Conservation (phyloP, 805 yeast genomes). For the Spathaspora boniae region DNA sequence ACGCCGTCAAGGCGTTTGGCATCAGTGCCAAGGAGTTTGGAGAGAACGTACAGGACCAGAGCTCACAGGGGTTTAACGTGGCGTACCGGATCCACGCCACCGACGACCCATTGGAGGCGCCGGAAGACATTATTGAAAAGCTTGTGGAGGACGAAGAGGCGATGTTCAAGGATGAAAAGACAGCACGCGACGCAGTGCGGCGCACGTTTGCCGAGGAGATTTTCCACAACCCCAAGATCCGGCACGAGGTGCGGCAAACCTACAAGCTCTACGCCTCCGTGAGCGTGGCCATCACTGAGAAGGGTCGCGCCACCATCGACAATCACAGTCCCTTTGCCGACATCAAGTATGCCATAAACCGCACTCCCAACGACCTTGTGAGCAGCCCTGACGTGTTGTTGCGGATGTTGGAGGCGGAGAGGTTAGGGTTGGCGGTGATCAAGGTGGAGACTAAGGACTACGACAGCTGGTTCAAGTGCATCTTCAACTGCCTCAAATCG, state of each 20-base stretch:
- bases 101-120: conserved; percentile 60
- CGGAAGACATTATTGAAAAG: conserved; percentile 54
- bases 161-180: conserved; percentile 52
- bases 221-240: conserved; percentile 73
- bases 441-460: conserved; percentile 52
- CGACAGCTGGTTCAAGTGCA: conserved; percentile 39
- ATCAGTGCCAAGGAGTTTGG: conserved; percentile 78
- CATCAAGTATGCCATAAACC: conserved; percentile 84
- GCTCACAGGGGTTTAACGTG: conserved; percentile 43
- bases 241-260: conserved; percentile 64
- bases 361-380: conserved; percentile 71
- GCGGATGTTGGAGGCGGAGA: conserved; percentile 90
- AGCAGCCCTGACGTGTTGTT: conserved; percentile 76
- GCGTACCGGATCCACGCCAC: conserved; percentile 64
- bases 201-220: conserved; percentile 77
- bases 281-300: conserved; percentile 77
- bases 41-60: conserved; percentile 67
- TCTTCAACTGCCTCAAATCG: conserved; percentile 54
- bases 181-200: conserved; percentile 70
- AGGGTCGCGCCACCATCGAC: conserved; percentile 65
- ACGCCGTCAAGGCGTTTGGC: conserved; percentile 68
- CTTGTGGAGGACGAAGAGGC: conserved; percentile 44
- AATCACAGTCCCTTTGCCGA: conserved; percentile 79
- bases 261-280: conserved; percentile 63
- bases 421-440: conserved; percentile 65